Evolutionary conservation across 805 yeast genomes (phyloP).

Genomic region (Candida maris): DNA sequence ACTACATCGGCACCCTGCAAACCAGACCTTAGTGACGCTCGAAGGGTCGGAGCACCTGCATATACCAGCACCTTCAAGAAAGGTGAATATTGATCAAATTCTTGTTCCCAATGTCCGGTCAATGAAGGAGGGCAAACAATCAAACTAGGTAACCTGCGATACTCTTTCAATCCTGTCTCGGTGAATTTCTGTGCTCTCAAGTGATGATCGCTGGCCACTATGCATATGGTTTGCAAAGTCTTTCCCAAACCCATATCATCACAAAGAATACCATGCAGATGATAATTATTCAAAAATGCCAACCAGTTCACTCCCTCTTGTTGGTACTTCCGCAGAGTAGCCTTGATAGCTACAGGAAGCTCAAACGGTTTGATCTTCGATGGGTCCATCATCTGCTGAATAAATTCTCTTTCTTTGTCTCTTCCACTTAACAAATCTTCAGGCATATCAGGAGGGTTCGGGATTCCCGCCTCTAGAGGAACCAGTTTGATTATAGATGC

Average conservation of each 20-base stretch:
- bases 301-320: constrained; percentile 99
- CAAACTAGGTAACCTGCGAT: constrained; percentile 74
- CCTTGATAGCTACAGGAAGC: constrained; percentile 87
- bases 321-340: constrained; percentile 90
- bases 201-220: constrained; percentile 93
- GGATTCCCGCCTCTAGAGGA: constrained; percentile 95
- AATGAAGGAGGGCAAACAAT: constrained; percentile 95
- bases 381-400: constrained; percentile 97
- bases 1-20: constrained; percentile 70
- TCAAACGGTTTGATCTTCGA: constrained; percentile 82
- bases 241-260: constrained; percentile 99
- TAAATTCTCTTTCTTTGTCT: constrained; percentile 89
- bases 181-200: constrained; percentile 68
- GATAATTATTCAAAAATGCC: constrained; percentile 90
- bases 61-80: constrained; percentile 77
- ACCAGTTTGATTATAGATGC: constrained; percentile 94
- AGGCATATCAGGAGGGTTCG: constrained; percentile 92
- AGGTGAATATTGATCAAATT: constrained; percentile 84
- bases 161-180: constrained; percentile 58
- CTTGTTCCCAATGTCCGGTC: constrained; percentile 99
- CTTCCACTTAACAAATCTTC: constrained; percentile 78
- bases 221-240: constrained; percentile 94
- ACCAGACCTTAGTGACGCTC: constrained; percentile 52
- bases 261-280: constrained; percentile 94
- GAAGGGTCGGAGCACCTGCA: constrained; percentile 84